Evolutionary conservation across 306 rosid genomes (phyloP).

Genomic region (Glycine tomentella): DNA sequence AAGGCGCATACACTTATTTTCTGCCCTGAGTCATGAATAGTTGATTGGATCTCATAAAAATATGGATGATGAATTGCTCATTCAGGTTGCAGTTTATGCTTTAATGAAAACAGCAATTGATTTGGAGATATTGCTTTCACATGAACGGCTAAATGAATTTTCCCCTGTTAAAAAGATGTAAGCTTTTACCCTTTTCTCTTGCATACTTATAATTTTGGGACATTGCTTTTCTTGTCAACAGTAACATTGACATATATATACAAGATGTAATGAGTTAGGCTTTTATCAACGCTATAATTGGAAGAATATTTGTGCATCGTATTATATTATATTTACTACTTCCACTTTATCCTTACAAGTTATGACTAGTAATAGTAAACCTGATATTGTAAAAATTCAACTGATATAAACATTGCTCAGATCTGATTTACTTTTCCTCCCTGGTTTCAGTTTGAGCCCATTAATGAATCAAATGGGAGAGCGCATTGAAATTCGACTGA

Average conservation of each 20-base stretch:
- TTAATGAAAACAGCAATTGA: constrained; percentile 70
- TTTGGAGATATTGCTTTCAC: constrained; percentile 73
- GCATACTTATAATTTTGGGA: too few relatives aligned
- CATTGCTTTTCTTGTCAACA: neutral
- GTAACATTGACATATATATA: neutral
- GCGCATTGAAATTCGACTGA: constrained; percentile 54
- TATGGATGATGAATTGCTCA: constrained; percentile 34
- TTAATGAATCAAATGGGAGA: constrained; percentile 54
- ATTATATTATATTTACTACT: constrained; percentile 16
- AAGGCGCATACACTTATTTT: neutral
- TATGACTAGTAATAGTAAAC: neutral
- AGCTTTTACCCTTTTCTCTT: constrained; percentile 40
- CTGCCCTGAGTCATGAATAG: constrained; percentile 37
- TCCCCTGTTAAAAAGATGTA: constrained; percentile 71
- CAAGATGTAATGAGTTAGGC: constrained; percentile 22
- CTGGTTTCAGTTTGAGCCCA: constrained; percentile 66
- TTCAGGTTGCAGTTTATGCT: constrained; percentile 71
- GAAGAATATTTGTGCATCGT: constrained; percentile 5
- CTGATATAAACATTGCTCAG: constrained; percentile 15
- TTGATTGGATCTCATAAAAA: constrained; percentile 28
- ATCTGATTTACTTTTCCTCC: constrained; percentile 44
- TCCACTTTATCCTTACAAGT: constrained; percentile 32
- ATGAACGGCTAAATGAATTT: constrained; percentile 56
- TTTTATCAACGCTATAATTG: neutral
- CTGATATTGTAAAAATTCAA: constrained; percentile 10